phyloP scores from a whole-genome alignment of 345 rosid species.

The Laguncularia racemosa region DNA sequence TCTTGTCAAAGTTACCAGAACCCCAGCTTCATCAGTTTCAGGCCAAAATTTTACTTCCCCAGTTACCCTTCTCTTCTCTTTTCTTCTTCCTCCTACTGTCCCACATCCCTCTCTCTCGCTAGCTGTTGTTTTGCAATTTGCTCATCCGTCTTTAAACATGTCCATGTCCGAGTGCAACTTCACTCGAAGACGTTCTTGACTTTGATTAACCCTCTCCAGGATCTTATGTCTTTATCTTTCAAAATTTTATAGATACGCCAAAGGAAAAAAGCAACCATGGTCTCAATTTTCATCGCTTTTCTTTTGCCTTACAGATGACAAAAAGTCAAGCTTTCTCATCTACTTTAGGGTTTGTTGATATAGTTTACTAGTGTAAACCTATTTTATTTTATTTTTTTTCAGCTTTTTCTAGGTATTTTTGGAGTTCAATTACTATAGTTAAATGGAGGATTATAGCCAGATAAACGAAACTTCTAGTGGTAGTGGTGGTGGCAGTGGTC shows the following conservation, averaged over 20 bases:
- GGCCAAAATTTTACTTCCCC: too few species aligned
- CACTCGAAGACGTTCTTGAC: constrained; percentile 32
- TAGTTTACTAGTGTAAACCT: not conserved
- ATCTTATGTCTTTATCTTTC: constrained; percentile 6
- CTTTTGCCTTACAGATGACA: too few species aligned
- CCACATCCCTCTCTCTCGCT: constrained; percentile 4
- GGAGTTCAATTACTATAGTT: constrained; percentile 12
- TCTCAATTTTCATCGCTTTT: too few species aligned
- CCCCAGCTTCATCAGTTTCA: too few species aligned
- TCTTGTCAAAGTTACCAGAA: too few species aligned
- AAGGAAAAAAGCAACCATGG: not conserved
- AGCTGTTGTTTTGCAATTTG: constrained; percentile 6
- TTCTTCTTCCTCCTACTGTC: too few species aligned
- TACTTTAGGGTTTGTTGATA: too few species aligned
- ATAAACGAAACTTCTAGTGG: constrained; percentile 31
- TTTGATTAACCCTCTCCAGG: not conserved
- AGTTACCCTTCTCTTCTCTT: too few species aligned
- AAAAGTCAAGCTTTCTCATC: too few species aligned
- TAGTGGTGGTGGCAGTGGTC: constrained; percentile 4
- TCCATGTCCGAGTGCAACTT: constrained; percentile 41
- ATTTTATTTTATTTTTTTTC: not conserved
- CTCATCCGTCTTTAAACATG: constrained; percentile 19
- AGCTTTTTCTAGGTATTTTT: constrained; percentile 7
- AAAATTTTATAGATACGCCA: not conserved
- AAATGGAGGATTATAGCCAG: constrained; percentile 74